Evolutionary conservation across 2,329 filamentous ascomycete species (phyloP).

Genomic region (Berkeleyomyces rouxiae): DNA sequence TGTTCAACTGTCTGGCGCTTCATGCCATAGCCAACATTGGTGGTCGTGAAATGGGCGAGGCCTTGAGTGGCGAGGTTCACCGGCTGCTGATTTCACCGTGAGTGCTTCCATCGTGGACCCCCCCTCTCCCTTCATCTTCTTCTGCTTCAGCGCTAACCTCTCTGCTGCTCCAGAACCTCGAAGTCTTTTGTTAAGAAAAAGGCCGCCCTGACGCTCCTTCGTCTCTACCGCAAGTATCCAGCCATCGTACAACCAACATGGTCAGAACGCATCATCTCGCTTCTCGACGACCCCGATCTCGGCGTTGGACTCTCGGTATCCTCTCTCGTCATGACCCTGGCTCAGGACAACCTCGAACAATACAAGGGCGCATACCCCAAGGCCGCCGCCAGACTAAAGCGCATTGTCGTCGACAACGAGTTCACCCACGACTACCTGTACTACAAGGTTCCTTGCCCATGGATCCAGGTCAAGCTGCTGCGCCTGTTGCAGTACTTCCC

Average conservation of each 20-base stretch:
- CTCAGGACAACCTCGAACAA: slow-evolving; percentile 84
- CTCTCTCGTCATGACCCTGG: slow-evolving; percentile 83
- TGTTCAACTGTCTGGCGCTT: slow-evolving; percentile 90
- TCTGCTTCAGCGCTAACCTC: background rate
- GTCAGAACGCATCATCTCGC: slow-evolving; percentile 94
- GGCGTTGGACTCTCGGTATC: slow-evolving; percentile 91
- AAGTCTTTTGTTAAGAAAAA: slow-evolving; percentile 99
- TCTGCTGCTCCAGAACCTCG: slow-evolving; percentile 33
- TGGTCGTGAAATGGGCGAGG: slow-evolving; percentile 91
- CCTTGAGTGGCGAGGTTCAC: slow-evolving; percentile 80
- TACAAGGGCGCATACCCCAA: slow-evolving; percentile 93
- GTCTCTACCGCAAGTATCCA: slow-evolving; percentile 86
- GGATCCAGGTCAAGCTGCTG: slow-evolving; percentile 91
- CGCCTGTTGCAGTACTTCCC: slow-evolving; percentile 90
- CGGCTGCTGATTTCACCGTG: slow-evolving; percentile 86
- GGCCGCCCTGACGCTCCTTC: slow-evolving; percentile 79
- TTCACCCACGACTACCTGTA: slow-evolving; percentile 86
- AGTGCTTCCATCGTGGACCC: slow-evolving; percentile 22
- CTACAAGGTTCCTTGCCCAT: slow-evolving; percentile 98
- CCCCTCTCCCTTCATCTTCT: slow-evolving; percentile 2
- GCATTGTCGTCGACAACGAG: slow-evolving; percentile 79
- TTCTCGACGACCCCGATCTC: slow-evolving; percentile 93
- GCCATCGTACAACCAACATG: slow-evolving; percentile 91
- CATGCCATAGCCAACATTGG: slow-evolving; percentile 98
- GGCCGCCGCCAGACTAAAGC: slow-evolving; percentile 75